Percentiles rank a stretch among this genome's conserved stretches.
phyloP scores from a whole-genome alignment of 345 rosid genomes.

The Conringia planisiliqua region DNA sequence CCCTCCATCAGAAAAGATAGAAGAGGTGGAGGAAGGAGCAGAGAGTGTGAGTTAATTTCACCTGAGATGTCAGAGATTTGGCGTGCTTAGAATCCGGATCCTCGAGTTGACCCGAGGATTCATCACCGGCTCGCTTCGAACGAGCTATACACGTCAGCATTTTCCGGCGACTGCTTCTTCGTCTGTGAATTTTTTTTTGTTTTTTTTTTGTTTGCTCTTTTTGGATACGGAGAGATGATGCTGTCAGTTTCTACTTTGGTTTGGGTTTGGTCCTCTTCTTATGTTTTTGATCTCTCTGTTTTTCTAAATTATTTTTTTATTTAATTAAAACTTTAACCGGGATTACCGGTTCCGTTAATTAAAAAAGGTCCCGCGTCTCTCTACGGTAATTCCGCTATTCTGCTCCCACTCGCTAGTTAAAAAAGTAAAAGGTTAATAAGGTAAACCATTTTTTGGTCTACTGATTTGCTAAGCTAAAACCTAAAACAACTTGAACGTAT shows the following conservation, averaged over 20 bases:
- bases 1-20: neutral
- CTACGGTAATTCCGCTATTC: conserved; percentile 16
- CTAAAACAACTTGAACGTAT: neutral
- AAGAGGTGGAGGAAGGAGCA: neutral
- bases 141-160: conserved; percentile 98
- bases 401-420: neutral
- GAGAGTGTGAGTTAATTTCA: conserved; percentile 7
- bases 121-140: conserved; percentile 73
- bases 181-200: neutral
- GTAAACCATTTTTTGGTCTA: neutral
- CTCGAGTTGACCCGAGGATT: conserved; percentile 53
- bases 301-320: neutral
- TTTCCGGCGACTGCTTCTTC: conserved; percentile 18
- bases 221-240: conserved; percentile 26
- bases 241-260: conserved; percentile 32
- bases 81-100: conserved; percentile 46
- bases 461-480: neutral
- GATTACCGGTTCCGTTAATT: conserved; percentile 26
- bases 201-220: neutral
- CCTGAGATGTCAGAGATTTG: conserved; percentile 89
- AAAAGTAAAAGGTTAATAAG: neutral
- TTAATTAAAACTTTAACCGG: conserved; percentile 25
- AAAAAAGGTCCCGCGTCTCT: conserved; percentile 12
- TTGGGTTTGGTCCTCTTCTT: conserved; percentile 26
- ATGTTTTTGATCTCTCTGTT: conserved; percentile 1